phyloP scores from a whole-genome alignment of 2,329 filamentous ascomycete species.

The Domatiomyces catenatus region DNA sequence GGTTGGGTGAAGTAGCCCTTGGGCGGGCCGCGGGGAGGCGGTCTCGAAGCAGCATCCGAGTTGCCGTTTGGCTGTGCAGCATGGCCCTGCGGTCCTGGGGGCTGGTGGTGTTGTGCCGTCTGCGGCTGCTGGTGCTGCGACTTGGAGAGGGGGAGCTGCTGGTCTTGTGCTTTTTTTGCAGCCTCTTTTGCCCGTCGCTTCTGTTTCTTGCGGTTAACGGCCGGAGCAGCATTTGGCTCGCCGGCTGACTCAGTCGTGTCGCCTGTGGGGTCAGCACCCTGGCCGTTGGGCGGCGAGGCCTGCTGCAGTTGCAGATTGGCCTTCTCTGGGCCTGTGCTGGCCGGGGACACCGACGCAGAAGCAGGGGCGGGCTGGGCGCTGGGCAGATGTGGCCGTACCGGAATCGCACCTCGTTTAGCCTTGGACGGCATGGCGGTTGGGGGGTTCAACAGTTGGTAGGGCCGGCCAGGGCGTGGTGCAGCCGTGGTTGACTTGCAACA shows the following conservation, averaged over 20 bases:
- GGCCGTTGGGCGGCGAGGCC: slow-evolving; percentile 15
- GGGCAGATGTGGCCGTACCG: slow-evolving; percentile 4
- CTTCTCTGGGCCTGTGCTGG: slow-evolving; percentile 4
- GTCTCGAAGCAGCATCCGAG: background rate
- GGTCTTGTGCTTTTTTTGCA: slow-evolving; percentile 50
- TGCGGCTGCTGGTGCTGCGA: slow-evolving; percentile 20
- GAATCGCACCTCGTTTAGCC: slow-evolving; percentile 12
- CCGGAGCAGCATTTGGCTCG: slow-evolving; percentile 21
- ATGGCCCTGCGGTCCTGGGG: background rate
- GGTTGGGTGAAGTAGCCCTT: slow-evolving; percentile 15
- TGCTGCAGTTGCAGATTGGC: slow-evolving; percentile 10
- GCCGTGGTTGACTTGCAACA: slow-evolving; percentile 3
- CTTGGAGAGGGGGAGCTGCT: slow-evolving; percentile 19
- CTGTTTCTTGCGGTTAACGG: slow-evolving; percentile 85
- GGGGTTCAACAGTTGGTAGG: background rate
- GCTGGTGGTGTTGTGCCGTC: slow-evolving; percentile 6
- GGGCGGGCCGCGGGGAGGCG: slow-evolving; percentile 11
- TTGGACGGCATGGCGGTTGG: slow-evolving; percentile 17
- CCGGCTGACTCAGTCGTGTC: slow-evolving; percentile 18
- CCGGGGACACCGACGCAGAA: background rate
- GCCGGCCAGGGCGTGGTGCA: slow-evolving; percentile 1
- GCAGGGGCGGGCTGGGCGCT: slow-evolving; percentile 2
- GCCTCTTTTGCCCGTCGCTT: slow-evolving; percentile 77
- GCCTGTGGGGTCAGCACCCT: slow-evolving; percentile 18
- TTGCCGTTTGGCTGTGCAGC: background rate